Evolutionary conservation across 2,329 filamentous ascomycete species (phyloP).

Genomic region (Penicillium sp.): DNA sequence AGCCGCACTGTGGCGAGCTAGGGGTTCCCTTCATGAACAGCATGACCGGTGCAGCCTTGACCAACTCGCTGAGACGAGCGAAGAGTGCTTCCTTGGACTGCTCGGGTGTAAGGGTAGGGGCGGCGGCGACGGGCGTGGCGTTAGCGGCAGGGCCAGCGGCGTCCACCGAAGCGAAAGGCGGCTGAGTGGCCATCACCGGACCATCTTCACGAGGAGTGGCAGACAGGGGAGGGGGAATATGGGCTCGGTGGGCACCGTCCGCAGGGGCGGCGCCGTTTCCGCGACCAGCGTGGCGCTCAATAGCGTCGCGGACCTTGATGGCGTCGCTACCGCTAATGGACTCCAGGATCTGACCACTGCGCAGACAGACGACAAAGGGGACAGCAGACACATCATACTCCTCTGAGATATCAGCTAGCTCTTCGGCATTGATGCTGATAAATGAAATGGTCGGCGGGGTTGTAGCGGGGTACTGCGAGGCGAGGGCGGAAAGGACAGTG

Average conservation of each 20-base stretch:
- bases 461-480: constrained; percentile 75
- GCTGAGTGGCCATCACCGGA: constrained; percentile 31
- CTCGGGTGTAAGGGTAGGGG: constrained; percentile 36
- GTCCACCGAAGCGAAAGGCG: constrained; percentile 18
- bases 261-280: constrained; percentile 15
- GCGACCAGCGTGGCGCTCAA: constrained; percentile 74
- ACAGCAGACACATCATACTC: constrained; percentile 92
- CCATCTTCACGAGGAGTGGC: constrained; percentile 40
- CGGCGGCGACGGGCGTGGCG: constrained; percentile 23
- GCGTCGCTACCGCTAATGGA: constrained; percentile 89
- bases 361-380: constrained; percentile 83
- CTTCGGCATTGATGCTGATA: constrained; percentile 91
- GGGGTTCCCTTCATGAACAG: constrained; percentile 98
- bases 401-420: constrained; percentile 87
- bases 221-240: constrained; percentile 41
- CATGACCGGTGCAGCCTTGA: constrained; percentile 97
- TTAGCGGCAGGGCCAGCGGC: constrained; percentile 25
- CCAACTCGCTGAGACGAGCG: constrained; percentile 76
- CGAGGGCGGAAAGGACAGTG: constrained; percentile 80
- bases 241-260: constrained; percentile 33
- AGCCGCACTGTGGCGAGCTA: constrained; percentile 83
- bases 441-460: constrained; percentile 71
- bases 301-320: constrained; percentile 76
- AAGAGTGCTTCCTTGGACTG: constrained; percentile 81
- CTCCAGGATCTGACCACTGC: constrained; percentile 73